Evolutionary conservation across 1,284 basidiomycete species (phyloP), one percentile per base, ranked within the genome.

Genomic region (Ceratobasidium papillatum): DNA sequence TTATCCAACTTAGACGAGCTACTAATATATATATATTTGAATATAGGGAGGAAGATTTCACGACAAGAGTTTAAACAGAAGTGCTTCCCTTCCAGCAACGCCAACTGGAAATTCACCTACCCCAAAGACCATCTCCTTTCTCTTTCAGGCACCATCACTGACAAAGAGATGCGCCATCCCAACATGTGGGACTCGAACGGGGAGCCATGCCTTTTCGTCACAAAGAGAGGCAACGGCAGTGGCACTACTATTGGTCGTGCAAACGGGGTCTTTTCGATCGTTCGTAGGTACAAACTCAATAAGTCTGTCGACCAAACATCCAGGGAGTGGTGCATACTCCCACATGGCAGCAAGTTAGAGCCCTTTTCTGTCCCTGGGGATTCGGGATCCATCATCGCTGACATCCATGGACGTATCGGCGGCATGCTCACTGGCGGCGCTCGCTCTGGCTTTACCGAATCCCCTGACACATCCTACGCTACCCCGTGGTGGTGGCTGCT

Each of bases 381-480:
- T 77, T 82, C 81, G n/a, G 81, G 82, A 54, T 79, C 81, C 0
- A 75, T 80, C 27, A 79, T 83, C 75, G 80, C 69, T 52, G 80
- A 81, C 77, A 75, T 75, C 71, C 74, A 65, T 76, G 76, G 77
- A 49, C 78, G 78, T 72, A 79, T 82, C 36, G 73, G 74, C 49
- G 75, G 73, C 30, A 47, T 76, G 38, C 73, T 76, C 25, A 76
- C 75, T 43, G 75, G 73, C 54, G 66, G n/a, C n/a, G n/a, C n/a
- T n/a, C n/a, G 75, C 64, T 2, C 64, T 62, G 75, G 75, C 38
- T 41, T 62, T 22, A 41, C 64, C 19, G 38, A 75, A 27, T n/a
- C 38, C 38, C 71, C 56, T 30, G 75, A 76, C 43, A 69, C 75
- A 7, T 75, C 75, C 74, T 82, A 81, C 72, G 80, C 80, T 54